Evolutionary conservation across 129 eudicot species (phyloP).

Genomic region (Escallonia herrerae): DNA sequence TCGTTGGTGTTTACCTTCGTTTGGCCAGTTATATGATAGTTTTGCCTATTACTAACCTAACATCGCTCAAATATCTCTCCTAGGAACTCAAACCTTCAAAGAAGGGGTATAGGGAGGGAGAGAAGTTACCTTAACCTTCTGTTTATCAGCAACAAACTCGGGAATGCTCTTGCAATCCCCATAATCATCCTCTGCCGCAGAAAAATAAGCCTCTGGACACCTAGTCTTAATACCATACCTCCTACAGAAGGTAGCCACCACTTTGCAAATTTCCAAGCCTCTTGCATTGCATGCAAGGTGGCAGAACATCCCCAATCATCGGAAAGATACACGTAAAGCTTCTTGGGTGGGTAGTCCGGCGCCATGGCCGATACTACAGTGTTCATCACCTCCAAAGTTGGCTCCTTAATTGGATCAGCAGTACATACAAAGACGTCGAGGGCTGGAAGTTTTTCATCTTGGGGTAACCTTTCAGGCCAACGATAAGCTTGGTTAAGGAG

Average conservation of each 20-base stretch:
- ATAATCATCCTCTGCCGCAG: not conserved
- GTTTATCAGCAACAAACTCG: conserved; percentile 23
- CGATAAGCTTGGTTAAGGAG: conserved; percentile 21
- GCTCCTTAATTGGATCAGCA: conserved; percentile 46
- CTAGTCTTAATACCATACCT: conserved; percentile 24
- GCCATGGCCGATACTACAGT: conserved; percentile 53
- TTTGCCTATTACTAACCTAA: no score
- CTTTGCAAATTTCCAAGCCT: conserved; percentile 37
- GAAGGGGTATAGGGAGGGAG: not conserved
- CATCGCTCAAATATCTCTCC: no score
- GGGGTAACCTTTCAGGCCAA: conserved; percentile 34
- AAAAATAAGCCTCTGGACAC: conserved; percentile 45
- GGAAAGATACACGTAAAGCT: conserved; percentile 39
- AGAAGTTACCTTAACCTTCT: conserved; percentile 22
- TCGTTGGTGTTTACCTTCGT: no score
- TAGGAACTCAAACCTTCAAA: no score
- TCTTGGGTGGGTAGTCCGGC: conserved; percentile 35
- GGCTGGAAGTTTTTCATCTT: conserved; percentile 34
- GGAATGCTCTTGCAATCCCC: not conserved
- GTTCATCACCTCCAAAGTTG: conserved; percentile 50
- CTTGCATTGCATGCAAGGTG: conserved; percentile 34
- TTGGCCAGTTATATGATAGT: no score
- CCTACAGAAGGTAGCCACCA: conserved; percentile 50
- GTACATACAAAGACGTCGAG: conserved; percentile 55
- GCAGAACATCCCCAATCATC: conserved; percentile 47